These are phyloP conservation scores for Hirschioporus abietinus DNA, from an alignment of 768 basidiomycete species.

Conservation along the genomic window DNA sequence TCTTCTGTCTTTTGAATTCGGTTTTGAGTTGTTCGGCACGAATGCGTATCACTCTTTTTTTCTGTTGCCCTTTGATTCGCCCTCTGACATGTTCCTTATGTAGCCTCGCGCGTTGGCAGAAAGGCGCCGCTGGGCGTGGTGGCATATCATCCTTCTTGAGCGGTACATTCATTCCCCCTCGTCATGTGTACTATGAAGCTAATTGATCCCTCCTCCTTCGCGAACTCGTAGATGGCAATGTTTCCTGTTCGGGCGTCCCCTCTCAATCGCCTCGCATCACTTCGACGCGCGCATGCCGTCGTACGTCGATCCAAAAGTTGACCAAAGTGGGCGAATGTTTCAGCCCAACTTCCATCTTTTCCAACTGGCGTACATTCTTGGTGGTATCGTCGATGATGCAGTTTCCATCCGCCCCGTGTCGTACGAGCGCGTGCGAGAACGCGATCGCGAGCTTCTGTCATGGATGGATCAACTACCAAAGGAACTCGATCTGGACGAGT, in stretches of 20 bases:
- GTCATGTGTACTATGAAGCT: neutral
- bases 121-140: constrained; percentile 84
- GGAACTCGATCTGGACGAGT: constrained; percentile 75
- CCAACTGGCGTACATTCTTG: constrained; percentile 69
- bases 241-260: constrained; percentile 79
- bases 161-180: constrained; percentile 38
- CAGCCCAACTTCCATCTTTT: constrained; percentile 73
- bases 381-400: constrained; percentile 82
- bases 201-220: constrained; percentile 12
- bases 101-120: constrained; percentile 57
- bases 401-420: constrained; percentile 70
- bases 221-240: constrained; percentile 67
- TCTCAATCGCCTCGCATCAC: constrained; percentile 71
- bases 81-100: neutral
- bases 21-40: neutral
- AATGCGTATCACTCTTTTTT: neutral
- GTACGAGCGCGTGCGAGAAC: constrained; percentile 66
- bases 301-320: constrained; percentile 55
- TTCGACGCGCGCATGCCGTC: constrained; percentile 81
- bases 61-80: neutral
- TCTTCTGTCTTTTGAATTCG: neutral
- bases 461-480: constrained; percentile 75
- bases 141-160: constrained; percentile 80
- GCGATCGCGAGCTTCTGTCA: constrained; percentile 63
- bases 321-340: constrained; percentile 60